These are phyloP conservation scores for Akanthomyces muscarius DNA, from an alignment of 2,329 filamentous ascomycete genomes.

Conservation along the genomic window DNA sequence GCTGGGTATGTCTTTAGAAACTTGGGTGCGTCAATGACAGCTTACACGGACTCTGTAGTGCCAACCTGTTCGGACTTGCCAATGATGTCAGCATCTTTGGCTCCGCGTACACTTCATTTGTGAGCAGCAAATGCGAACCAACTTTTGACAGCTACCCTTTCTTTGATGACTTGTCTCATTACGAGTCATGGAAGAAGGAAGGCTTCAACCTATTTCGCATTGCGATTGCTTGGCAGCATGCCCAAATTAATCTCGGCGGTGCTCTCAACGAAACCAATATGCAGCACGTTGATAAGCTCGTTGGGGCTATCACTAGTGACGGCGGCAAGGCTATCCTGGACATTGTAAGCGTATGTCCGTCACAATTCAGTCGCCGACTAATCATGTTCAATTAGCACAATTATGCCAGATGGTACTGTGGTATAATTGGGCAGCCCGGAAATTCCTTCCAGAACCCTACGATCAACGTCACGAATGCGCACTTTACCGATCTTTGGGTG, in stretches of 20 bases:
- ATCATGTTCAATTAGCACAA: background rate
- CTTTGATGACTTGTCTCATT: background rate
- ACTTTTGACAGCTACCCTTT: slow-evolving; percentile 1
- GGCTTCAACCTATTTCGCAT: background rate
- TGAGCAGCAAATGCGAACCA: background rate
- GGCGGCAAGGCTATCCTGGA: background rate
- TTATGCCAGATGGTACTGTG: slow-evolving; percentile 1
- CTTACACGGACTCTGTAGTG: background rate
- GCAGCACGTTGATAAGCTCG: background rate
- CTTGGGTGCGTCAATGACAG: background rate
- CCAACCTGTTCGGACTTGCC: background rate
- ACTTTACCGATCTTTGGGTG: slow-evolving; percentile 1
- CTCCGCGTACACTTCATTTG: background rate
- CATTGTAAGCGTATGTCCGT: background rate
- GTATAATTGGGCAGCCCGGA: background rate
- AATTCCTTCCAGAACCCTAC: background rate
- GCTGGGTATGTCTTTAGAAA: background rate
- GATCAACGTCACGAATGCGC: background rate
- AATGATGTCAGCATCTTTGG: slow-evolving; percentile 6
- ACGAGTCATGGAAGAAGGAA: background rate
- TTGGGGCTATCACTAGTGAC: background rate
- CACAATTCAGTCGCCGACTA: background rate
- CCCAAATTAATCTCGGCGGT: background rate
- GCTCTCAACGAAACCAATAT: background rate
- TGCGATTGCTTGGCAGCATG: slow-evolving; percentile 1